These are phyloP conservation scores for Ilyonectria robusta DNA, from an alignment of 2,329 filamentous ascomycete species.

Conservation along the genomic window DNA sequence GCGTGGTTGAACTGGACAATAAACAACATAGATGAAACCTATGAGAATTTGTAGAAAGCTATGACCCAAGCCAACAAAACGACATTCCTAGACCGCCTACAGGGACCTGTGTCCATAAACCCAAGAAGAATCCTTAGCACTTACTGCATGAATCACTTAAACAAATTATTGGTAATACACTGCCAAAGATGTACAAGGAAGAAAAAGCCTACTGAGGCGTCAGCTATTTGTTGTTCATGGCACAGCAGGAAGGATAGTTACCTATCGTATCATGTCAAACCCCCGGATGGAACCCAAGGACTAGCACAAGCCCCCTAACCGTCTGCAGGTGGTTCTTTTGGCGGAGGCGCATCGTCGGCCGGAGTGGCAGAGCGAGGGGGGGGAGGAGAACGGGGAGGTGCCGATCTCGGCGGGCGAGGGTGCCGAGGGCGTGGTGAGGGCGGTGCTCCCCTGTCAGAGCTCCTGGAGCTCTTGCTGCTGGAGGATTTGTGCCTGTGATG, in stretches of 20 bases:
- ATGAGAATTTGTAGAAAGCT: background rate
- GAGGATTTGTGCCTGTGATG: slow-evolving; percentile 46
- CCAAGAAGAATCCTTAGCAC: slow-evolving; percentile 9
- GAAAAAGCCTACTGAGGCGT: slow-evolving; percentile 5
- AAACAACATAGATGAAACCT: background rate
- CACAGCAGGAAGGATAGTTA: background rate
- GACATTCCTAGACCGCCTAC: background rate
- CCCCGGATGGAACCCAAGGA: slow-evolving; percentile 7
- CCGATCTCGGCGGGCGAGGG: slow-evolving; percentile 18
- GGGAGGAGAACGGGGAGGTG: slow-evolving; percentile 24
- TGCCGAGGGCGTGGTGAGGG: slow-evolving; percentile 17
- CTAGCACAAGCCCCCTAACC: slow-evolving; percentile 13
- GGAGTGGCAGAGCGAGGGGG: slow-evolving; percentile 23
- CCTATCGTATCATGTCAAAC: slow-evolving; percentile 4
- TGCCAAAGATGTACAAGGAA: slow-evolving; percentile 30
- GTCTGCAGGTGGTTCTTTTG: slow-evolving; percentile 34
- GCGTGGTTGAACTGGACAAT: background rate
- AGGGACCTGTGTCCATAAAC: background rate
- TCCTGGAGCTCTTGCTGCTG: slow-evolving; percentile 52
- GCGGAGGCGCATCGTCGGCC: slow-evolving; percentile 9
- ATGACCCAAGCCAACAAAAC: background rate
- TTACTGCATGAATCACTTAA: slow-evolving; percentile 7
- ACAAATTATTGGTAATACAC: slow-evolving; percentile 30
- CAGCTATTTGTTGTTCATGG: slow-evolving; percentile 2
- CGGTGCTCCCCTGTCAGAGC: slow-evolving; percentile 43